phyloP scores from a whole-genome alignment of 225 moss, liverwort and hornwort species.

The Marchantia paleacea region DNA sequence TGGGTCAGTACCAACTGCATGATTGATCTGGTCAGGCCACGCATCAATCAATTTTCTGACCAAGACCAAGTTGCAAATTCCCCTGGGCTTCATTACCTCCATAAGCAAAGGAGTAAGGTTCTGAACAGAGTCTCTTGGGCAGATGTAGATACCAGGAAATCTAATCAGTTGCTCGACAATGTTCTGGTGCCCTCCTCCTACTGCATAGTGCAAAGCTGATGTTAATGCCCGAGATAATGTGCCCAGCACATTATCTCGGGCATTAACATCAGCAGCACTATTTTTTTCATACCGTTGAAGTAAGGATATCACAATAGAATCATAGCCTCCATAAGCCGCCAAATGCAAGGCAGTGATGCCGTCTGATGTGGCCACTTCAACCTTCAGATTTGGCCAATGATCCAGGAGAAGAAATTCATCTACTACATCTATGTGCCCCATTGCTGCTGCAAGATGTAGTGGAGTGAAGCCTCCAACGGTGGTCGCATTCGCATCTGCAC shows the following conservation, averaged over 20 bases:
- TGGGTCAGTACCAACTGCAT: not conserved
- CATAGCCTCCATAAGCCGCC: slow-evolving; percentile 18
- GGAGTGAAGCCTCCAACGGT: slow-evolving; percentile 16
- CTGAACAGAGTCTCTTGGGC: not conserved
- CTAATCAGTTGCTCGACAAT: not conserved
- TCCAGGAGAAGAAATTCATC: not conserved
- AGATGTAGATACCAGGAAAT: not conserved
- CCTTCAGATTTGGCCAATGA: not conserved
- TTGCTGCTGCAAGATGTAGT: slow-evolving; percentile 19
- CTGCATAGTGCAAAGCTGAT: slow-evolving; percentile 20
- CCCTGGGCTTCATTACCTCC: slow-evolving; percentile 3
- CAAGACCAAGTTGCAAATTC: not conserved
- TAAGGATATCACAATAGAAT: not conserved
- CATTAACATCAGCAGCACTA: not conserved
- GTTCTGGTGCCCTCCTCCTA: not conserved
- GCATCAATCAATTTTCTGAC: too few relatives aligned
- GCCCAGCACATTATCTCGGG: not conserved
- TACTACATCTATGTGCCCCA: slow-evolving; percentile 1
- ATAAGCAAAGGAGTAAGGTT: slow-evolving; percentile 19
- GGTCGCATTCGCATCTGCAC: not conserved
- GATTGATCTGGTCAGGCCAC: not conserved
- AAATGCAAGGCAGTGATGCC: slow-evolving; percentile 22
- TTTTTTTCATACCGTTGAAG: not conserved
- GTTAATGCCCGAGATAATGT: too few relatives aligned
- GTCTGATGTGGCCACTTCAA: not conserved